Evolutionary conservation across 768 basidiomycete genomes (phyloP).

Genomic region (Boletus pseudo-olivaceus): DNA sequence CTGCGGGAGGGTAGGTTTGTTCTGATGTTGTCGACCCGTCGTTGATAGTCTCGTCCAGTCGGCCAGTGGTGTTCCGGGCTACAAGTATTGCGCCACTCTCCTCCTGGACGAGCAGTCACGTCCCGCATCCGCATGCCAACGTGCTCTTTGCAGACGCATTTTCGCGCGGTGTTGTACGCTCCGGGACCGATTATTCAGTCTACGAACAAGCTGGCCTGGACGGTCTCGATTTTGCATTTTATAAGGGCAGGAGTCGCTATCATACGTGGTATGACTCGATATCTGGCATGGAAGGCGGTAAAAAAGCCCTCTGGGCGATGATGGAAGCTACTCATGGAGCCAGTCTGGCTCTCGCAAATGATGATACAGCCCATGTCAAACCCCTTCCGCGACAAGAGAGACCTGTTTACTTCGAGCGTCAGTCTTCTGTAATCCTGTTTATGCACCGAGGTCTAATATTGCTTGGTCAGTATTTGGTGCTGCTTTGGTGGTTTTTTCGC

Average conservation of each 20-base stretch:
- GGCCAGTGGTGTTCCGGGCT: conserved; percentile 72
- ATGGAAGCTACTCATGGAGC: conserved; percentile 62
- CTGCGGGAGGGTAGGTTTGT: conserved; percentile 62
- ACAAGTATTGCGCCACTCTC: conserved; percentile 56
- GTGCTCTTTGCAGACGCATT: conserved; percentile 70
- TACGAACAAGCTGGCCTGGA: conserved; percentile 57
- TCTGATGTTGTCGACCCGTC: background rate
- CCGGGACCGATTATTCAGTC: conserved; percentile 70
- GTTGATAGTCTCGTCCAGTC: conserved; percentile 37
- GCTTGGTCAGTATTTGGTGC: conserved; percentile 52
- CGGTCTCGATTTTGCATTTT: conserved; percentile 79
- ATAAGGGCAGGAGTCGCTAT: conserved; percentile 67
- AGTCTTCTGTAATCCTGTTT: conserved; percentile 22
- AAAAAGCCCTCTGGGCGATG: conserved; percentile 71
- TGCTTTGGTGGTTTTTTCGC: conserved; percentile 51
- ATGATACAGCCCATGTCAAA: conserved; percentile 28
- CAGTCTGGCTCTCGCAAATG: conserved; percentile 52
- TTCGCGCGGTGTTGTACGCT: conserved; percentile 58
- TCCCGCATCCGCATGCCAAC: conserved; percentile 70
- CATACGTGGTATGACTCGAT: conserved; percentile 75
- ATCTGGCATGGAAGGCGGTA: conserved; percentile 50
- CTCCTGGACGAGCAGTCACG: conserved; percentile 44
- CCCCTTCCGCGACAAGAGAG: conserved; percentile 21
- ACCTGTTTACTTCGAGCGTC: conserved; percentile 74
- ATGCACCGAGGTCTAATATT: background rate